These are phyloP conservation scores for Tulasnella sp. DNA, from an alignment of 768 basidiomycete species.

Conservation along the genomic window DNA sequence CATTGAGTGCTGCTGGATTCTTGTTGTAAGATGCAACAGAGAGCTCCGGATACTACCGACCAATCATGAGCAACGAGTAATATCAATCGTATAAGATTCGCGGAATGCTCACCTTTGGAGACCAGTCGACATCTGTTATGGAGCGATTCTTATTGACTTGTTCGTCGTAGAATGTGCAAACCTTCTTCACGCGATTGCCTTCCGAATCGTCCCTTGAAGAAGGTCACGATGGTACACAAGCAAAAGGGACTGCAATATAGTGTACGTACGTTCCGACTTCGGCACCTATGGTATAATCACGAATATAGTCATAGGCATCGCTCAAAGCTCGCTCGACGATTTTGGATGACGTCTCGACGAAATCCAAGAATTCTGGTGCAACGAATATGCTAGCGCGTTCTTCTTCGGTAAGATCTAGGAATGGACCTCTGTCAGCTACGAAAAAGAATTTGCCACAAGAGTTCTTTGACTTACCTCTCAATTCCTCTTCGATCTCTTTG, in stretches of 20 bases:
- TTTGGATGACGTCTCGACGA: constrained; percentile 91
- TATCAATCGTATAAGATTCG: constrained; percentile 1
- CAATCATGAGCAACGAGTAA: not conserved
- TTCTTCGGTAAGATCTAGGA: constrained; percentile 77
- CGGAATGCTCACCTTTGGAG: constrained; percentile 67
- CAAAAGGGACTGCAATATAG: not conserved
- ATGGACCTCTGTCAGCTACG: not conserved
- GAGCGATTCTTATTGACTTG: constrained; percentile 88
- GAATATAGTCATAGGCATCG: constrained; percentile 94
- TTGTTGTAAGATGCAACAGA: constrained; percentile 97
- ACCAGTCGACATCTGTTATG: constrained; percentile 97
- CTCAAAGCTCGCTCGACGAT: constrained; percentile 92
- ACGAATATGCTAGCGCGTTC: constrained; percentile 75
- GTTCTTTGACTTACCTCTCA: constrained; percentile 55
- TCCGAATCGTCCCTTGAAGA: constrained; percentile 76
- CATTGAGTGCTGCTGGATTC: constrained; percentile 87
- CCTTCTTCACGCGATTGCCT: constrained; percentile 81
- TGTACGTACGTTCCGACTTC: constrained; percentile 73
- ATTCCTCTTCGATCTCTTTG: constrained; percentile 80
- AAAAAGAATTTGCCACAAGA: not conserved
- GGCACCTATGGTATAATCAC: constrained; percentile 89
- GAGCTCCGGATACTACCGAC: constrained; percentile 82
- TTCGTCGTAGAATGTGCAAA: constrained; percentile 94
- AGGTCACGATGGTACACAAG: not conserved
- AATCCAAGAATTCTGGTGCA: constrained; percentile 89